Evolutionary conservation across 176 grass and related monocot genomes (phyloP).

Genomic region (maize (Zea mays)): DNA sequence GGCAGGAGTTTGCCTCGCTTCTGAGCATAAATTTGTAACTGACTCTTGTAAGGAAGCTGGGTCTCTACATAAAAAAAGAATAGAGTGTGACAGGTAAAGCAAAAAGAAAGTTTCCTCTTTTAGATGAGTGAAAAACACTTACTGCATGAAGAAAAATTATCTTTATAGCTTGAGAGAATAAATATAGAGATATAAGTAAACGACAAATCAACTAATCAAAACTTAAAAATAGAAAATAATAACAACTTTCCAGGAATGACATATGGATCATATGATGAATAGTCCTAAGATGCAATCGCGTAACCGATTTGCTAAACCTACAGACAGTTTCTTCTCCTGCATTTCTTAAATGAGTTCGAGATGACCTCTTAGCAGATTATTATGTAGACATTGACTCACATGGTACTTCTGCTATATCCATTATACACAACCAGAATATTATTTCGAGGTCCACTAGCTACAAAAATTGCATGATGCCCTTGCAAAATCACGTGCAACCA

Average conservation of each 20-base stretch:
- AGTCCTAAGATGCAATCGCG: background rate
- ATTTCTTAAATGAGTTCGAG: slow-evolving; percentile 9
- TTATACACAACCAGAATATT: background rate
- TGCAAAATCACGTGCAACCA: slow-evolving; percentile 17
- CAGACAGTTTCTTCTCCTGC: background rate
- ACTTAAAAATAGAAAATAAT: background rate
- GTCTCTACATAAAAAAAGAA: slow-evolving; percentile 32
- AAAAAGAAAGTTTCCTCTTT: background rate
- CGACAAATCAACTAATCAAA: background rate
- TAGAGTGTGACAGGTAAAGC: background rate
- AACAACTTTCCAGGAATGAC: background rate
- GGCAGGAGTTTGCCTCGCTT: slow-evolving; percentile 56
- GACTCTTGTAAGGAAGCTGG: slow-evolving; percentile 56
- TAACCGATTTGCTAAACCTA: background rate
- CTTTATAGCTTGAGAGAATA: background rate
- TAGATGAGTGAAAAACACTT: background rate
- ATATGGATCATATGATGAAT: background rate
- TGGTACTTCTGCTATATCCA: slow-evolving; percentile 6
- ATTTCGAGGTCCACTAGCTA: slow-evolving; percentile 11
- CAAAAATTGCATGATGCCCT: background rate
- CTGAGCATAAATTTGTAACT: slow-evolving; percentile 69
- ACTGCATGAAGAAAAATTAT: background rate
- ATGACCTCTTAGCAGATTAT: background rate
- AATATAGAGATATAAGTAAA: background rate
- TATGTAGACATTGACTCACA: background rate